Conservation (phyloP, 768 basidiomycete species). For the Amanita pallidorosea region DNA sequence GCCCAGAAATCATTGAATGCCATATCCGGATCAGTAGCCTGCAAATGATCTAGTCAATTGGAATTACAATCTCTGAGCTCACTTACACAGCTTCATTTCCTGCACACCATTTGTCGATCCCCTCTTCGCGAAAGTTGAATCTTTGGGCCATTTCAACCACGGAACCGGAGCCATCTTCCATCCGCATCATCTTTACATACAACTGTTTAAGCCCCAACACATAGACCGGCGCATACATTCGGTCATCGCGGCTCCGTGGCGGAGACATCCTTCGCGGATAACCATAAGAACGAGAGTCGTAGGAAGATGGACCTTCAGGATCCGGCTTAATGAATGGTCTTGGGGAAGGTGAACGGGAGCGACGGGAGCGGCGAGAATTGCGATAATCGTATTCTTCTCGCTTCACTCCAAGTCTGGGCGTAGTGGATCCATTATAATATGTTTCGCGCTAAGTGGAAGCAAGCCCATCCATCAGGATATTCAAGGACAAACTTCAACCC, state of each 20-base stretch:
- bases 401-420: not conserved
- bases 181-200: conserved; percentile 28
- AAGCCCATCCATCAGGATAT: not conserved
- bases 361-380: conserved; percentile 11
- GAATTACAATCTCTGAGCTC: not conserved
- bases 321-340: not conserved
- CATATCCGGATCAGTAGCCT: conserved; percentile 35
- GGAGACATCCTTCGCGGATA: conserved; percentile 1
- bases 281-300: not conserved
- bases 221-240: conserved; percentile 19
- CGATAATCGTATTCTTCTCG: not conserved
- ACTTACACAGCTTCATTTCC: conserved; percentile 43
- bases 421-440: not conserved
- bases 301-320: not conserved
- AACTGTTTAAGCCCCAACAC: conserved; percentile 31
- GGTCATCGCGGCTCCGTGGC: not conserved
- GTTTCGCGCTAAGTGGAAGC: not conserved
- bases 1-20: conserved; percentile 34
- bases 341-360: conserved; percentile 14
- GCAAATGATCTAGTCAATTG: conserved; percentile 1
- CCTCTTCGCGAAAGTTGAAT: conserved; percentile 20
- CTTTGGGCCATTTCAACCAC: conserved; percentile 21
- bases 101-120: conserved; percentile 27
- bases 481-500: not conserved
- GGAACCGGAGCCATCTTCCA: conserved; percentile 8